Conservation (phyloP, 306 rosid species). For the Acacia crassicarpa region DNA sequence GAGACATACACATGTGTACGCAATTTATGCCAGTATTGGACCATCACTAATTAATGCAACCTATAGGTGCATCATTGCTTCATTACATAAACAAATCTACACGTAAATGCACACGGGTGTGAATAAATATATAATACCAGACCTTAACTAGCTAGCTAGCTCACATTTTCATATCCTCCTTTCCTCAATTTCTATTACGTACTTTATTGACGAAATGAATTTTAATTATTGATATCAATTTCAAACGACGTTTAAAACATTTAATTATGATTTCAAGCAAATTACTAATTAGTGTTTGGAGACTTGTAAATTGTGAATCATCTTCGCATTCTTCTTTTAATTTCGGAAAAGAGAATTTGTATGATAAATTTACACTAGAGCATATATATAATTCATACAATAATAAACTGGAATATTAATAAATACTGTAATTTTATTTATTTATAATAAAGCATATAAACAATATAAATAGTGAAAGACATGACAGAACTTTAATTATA, state of each 20-base stretch:
- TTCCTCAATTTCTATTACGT: neutral
- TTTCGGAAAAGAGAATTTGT: neutral
- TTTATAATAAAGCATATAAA: neutral
- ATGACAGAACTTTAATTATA: neutral
- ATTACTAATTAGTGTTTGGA: neutral
- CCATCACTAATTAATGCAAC: neutral
- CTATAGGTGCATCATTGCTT: neutral
- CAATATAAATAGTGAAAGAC: neutral
- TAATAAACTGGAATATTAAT: neutral
- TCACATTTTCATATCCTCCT: neutral
- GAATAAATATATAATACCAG: neutral
- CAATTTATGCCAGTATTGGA: neutral
- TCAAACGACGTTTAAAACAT: neutral
- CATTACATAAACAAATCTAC: neutral
- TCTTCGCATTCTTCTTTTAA: neutral
- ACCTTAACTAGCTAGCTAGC: neutral
- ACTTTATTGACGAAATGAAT: neutral
- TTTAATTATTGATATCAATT: neutral
- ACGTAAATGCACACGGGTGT: neutral
- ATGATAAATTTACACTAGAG: neutral
- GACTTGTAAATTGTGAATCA: neutral
- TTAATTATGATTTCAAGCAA: neutral
- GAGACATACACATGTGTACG: no score
- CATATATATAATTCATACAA: neutral
- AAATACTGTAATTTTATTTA: neutral